These are phyloP conservation scores for Botrytis byssoidea DNA, from an alignment of 2,329 filamentous ascomycete species.

Conservation along the genomic window DNA sequence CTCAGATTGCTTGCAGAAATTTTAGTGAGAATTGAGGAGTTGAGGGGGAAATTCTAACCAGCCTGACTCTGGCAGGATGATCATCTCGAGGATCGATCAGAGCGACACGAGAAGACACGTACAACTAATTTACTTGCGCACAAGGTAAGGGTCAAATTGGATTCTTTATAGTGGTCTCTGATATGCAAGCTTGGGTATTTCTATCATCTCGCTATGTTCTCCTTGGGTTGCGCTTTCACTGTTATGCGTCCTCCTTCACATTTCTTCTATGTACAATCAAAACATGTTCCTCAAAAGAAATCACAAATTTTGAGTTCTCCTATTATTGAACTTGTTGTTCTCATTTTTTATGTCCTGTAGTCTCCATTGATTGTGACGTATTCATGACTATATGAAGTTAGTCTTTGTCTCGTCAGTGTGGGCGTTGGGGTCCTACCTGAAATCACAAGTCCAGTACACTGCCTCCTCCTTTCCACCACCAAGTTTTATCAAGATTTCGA, in stretches of 20 bases:
- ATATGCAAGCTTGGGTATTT: constrained; percentile 13
- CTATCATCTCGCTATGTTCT: neutral
- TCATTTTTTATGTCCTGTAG: constrained; percentile 55
- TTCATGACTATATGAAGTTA: constrained; percentile 49
- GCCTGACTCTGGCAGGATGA: neutral
- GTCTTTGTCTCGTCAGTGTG: neutral
- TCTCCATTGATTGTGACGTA: constrained; percentile 69
- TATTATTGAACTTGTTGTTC: neutral
- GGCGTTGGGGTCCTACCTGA: constrained; percentile 60
- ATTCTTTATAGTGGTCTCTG: neutral
- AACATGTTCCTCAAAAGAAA: neutral
- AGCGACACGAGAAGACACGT: neutral
- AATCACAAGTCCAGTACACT: constrained; percentile 83
- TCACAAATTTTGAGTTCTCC: neutral
- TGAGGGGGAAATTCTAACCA: neutral
- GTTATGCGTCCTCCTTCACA: neutral
- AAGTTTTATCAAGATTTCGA: constrained; percentile 74
- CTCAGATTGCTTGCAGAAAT: neutral
- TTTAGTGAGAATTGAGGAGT: neutral
- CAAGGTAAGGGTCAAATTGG: neutral
- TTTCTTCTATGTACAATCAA: neutral
- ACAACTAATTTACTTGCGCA: neutral
- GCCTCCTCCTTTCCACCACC: constrained; percentile 68
- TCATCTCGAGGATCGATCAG: neutral
- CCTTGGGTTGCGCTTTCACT: neutral